Evolutionary conservation across 441 rosid species (phyloP), one percentile per base, ranked within the genome.

Genomic region (Populus hybrid): DNA sequence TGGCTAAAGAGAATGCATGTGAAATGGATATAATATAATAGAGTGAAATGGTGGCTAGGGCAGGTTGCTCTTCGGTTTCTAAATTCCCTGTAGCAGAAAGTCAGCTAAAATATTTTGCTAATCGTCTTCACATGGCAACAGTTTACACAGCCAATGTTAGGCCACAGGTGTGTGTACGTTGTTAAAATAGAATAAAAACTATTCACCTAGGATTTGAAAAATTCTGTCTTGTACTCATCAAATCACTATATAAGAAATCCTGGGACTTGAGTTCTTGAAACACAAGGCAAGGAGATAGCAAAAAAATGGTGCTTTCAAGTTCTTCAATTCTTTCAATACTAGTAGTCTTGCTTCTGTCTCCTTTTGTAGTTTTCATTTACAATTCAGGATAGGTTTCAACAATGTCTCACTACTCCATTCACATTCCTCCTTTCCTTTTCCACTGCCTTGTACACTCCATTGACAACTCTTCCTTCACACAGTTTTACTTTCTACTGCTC

Each of bases 401-500:
- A 67, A 8, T 89, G 94, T 63, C 81, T 90, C 67, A n/a, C 30
- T 80, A 7, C 57, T 8, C 46, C 78, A 82, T 40, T 77, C 92
- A 23, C 64, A 9, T 63, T 20, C 8, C 61, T 0, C 50, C 28
- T 40, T 84, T 24, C 87, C 87, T 28, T 30, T 77, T 34, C 81
- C 53, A 24, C 85, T 0, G 67, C 79, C 5, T 77, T 87, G 28
- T 87, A 82, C 72, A 26, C 80, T 28, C 87, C 81, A 76, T 65
- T 0, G 79, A 38, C 2, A 18, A 85, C 36, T 71, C 84, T 12
- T 81, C 91, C 10, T 89, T 83, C 71, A 40, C 16, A 16, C 82
- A 26, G 69, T 84, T 67, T 82, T 91, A 6, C 76, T 83, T 40
- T 90, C 92, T 18, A 72, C 89, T 7, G 90, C 91, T 34, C 90